Evolutionary conservation across 805 yeast genomes (phyloP), one percentile per base, ranked within the genome.

Genomic region (Barnettozyma populi): DNA sequence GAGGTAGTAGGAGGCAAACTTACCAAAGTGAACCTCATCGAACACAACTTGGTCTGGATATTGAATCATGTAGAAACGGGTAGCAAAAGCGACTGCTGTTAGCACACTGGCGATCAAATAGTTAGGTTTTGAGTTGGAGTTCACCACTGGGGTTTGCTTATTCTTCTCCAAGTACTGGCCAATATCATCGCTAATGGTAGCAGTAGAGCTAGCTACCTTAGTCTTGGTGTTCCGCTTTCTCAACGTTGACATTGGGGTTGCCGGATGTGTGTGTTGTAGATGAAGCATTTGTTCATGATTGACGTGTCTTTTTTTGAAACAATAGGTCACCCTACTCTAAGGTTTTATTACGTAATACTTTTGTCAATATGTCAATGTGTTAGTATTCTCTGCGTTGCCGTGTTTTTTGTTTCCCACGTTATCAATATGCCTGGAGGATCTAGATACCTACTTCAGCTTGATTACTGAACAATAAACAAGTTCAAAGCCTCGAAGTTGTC

Each of bases 11-110:
- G 89, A 79, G 7, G 92, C 92, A 64, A 86, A 86, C 59, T 86
- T 86, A 34, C 95, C 95, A 59, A 86, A 86, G 65, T 86, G 95
- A 19, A 85, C 94, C 62, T 86, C 95, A 67, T 86, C 95, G 57
- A 86, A 86, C 3, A 86, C 94, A 49, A 86, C 95, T 63, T 83
- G 84, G 51, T 74, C 72, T 3, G 95, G 95, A 43, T 68, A 71
- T 64, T 81, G 73, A 47, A 86, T 74, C 49, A 71, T 72, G 54
- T 75, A 75, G 64, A 85, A 84, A 60, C 95, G 71, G 5, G 82
- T 74, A 3, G 72, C 73, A 55, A 89, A 82, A 10, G 95, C 86
- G 34, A 83, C 56, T 0, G 73, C 56, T 0, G 97, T 88, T 56
- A 90, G 75, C 10, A 78, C 47, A n/a, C 23, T 34, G 16, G 32